These are phyloP conservation scores for Mariannaea sp. DNA, from an alignment of 2,329 filamentous ascomycete species.

Conservation along the genomic window DNA sequence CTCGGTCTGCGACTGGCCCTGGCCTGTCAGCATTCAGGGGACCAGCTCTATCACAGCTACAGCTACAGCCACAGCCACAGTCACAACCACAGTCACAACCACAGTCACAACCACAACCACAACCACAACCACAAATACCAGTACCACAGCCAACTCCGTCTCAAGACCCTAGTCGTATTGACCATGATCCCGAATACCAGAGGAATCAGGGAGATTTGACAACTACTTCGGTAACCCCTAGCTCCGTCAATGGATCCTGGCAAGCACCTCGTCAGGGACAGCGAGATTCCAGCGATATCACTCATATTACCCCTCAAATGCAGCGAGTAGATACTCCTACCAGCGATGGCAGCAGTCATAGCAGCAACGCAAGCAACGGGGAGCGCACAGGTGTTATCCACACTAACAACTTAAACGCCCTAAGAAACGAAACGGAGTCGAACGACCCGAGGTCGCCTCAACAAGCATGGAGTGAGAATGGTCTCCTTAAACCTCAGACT, in stretches of 20 bases:
- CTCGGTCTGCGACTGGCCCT: constrained; percentile 11
- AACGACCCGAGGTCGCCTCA: not conserved
- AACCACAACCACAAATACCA: not conserved
- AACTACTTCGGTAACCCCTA: not conserved
- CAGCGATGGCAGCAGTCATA: constrained; percentile 10
- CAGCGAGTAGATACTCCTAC: not conserved
- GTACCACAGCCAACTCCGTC: constrained; percentile 11
- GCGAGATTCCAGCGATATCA: constrained; percentile 18
- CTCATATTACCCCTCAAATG: constrained; percentile 5
- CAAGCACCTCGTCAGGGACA: constrained; percentile 13
- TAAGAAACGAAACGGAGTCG: not conserved
- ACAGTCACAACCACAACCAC: no score
- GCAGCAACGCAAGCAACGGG: constrained; percentile 14
- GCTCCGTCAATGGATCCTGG: not conserved
- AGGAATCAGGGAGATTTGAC: not conserved
- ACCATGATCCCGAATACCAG: not conserved
- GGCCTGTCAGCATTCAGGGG: not conserved
- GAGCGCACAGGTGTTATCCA: constrained; percentile 7
- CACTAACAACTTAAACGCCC: not conserved
- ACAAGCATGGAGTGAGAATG: not conserved
- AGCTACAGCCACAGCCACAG: no score
- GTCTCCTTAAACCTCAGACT: not conserved
- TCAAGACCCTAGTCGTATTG: constrained; percentile 6
- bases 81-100: no score
- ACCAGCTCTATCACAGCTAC: not conserved